These are phyloP conservation scores for Auricularia cornea DNA, from an alignment of 768 basidiomycete species.

Conservation along the genomic window DNA sequence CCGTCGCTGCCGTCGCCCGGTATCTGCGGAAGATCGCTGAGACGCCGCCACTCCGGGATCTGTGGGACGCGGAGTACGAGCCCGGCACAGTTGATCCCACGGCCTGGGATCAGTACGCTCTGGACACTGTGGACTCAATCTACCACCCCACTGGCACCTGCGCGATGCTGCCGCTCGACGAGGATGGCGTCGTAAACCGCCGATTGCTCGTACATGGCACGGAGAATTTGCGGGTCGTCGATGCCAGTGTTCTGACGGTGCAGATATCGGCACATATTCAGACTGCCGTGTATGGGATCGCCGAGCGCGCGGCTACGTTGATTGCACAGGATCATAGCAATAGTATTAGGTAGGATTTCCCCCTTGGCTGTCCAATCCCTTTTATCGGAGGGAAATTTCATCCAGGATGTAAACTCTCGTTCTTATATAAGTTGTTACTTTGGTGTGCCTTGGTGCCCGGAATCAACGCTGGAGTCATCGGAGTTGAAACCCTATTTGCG, in stretches of 20 bases:
- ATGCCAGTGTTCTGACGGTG: conserved; percentile 13
- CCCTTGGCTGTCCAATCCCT: no score
- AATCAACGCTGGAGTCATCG: no score
- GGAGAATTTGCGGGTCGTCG: conserved; percentile 13
- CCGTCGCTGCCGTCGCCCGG: conserved; percentile 51
- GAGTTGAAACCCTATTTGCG: no score
- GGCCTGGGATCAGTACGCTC: conserved; percentile 47
- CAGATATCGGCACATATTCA: conserved; percentile 37
- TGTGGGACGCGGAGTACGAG: conserved; percentile 35
- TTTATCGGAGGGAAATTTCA: no score
- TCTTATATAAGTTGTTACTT: no score
- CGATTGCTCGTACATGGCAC: conserved; percentile 29
- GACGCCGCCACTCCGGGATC: conserved; percentile 40
- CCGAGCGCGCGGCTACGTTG: conserved; percentile 40
- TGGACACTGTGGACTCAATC: conserved; percentile 10
- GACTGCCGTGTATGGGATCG: conserved; percentile 33
- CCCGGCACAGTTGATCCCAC: conserved; percentile 43
- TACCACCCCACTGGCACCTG: conserved; percentile 53
- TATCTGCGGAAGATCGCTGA: conserved; percentile 48
- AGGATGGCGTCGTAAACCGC: conserved; percentile 50
- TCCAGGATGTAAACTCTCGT: no score
- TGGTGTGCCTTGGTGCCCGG: no score
- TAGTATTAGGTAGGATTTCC: no score
- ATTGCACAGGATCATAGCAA: conserved; percentile 13
- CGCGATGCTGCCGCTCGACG: conserved; percentile 45